Percentiles rank a stretch among this genome's conserved stretches.
Conservation (phyloP, 768 basidiomycete species). For the Mycena belliarum region DNA sequence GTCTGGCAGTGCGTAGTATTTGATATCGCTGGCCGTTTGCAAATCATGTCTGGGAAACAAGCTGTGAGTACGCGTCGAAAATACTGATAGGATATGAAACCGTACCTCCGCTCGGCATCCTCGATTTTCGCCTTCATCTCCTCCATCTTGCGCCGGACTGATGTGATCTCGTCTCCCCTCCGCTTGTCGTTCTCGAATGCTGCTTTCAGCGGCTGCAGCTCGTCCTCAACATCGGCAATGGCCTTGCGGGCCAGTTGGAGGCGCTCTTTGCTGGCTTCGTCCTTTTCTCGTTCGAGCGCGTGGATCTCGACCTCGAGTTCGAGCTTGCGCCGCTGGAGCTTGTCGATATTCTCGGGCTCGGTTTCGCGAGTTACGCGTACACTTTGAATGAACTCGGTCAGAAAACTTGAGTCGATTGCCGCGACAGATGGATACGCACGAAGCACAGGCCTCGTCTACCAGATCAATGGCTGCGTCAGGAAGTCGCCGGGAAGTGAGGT, state of each 20-base stretch:
- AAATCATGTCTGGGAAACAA: conserved; percentile 56
- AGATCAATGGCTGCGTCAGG: conserved; percentile 91
- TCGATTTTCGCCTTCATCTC: conserved; percentile 90
- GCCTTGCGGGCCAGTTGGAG: conserved; percentile 72
- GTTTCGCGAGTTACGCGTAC: conserved; percentile 94
- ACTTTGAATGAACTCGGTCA: conserved; percentile 35
- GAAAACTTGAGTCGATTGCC: neutral
- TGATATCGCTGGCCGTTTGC: conserved; percentile 80
- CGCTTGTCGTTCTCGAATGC: conserved; percentile 87
- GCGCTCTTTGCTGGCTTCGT: conserved; percentile 83
- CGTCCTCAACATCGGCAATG: conserved; percentile 82
- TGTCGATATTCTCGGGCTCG: conserved; percentile 90
- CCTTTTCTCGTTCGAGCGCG: conserved; percentile 91
- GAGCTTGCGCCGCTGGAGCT: conserved; percentile 82
- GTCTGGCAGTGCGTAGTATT: conserved; percentile 92
- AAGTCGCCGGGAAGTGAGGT: conserved; percentile 77
- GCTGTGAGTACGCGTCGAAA: conserved; percentile 16
- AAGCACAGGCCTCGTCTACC: conserved; percentile 89
- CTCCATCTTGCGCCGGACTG: conserved; percentile 79
- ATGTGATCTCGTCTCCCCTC: conserved; percentile 77
- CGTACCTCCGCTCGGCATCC: conserved; percentile 85
- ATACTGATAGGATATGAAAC: neutral
- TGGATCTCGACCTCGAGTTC: conserved; percentile 95
- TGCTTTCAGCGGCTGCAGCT: conserved; percentile 78
- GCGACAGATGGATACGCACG: conserved; percentile 43